Evolutionary conservation across 2,329 filamentous ascomycete genomes (phyloP).

Genomic region (Pseudogymnoascus sp.): DNA sequence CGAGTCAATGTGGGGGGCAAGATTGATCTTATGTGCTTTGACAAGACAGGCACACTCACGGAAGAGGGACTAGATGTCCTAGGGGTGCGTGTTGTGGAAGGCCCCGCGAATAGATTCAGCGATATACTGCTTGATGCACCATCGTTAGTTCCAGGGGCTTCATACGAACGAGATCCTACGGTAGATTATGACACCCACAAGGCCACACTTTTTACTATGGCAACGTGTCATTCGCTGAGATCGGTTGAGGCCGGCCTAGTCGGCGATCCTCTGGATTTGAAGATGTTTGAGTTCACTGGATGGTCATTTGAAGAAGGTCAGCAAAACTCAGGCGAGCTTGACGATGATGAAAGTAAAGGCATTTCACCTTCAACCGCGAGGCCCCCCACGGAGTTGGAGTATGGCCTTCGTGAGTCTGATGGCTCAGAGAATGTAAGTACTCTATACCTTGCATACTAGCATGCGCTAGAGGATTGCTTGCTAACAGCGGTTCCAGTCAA

Average conservation of each 20-base stretch:
- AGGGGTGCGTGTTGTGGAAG: constrained; percentile 71
- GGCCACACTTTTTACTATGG: constrained; percentile 86
- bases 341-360: constrained; percentile 67
- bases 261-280: constrained; percentile 88
- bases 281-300: constrained; percentile 96
- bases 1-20: constrained; percentile 95
- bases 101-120: constrained; percentile 56
- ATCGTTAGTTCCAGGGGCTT: constrained; percentile 46
- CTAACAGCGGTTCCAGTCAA: constrained; percentile 28
- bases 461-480: background rate
- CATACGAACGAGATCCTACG: constrained; percentile 51
- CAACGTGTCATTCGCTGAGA: constrained; percentile 88
- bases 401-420: constrained; percentile 45
- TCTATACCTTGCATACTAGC: constrained; percentile 19
- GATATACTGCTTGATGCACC: constrained; percentile 64
- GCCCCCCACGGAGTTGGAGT: constrained; percentile 59
- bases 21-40: constrained; percentile 92
- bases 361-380: constrained; percentile 83
- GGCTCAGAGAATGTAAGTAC: constrained; percentile 25
- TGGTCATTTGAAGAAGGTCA: constrained; percentile 91
- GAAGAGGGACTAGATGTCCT: constrained; percentile 94
- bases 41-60: constrained; percentile 97
- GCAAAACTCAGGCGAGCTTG: constrained; percentile 54
- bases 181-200: constrained; percentile 54
- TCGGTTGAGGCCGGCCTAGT: constrained; percentile 82